Evolutionary conservation across 2,329 filamentous ascomycete genomes (phyloP), one percentile per base, ranked within the genome.

Genomic region (Fusarium humuli): DNA sequence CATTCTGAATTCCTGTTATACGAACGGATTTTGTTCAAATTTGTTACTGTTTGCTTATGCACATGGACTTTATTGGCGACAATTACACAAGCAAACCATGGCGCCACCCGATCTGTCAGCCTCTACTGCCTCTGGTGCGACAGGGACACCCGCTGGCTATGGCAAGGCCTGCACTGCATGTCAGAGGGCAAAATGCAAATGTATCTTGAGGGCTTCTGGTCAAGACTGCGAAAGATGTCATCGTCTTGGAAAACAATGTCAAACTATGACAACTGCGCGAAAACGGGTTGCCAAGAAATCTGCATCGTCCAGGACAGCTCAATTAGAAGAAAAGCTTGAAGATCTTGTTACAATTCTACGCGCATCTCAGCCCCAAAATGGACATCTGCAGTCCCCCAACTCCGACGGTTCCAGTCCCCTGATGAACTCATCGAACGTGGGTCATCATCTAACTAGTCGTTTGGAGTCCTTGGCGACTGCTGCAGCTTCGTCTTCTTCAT

Each of bases 241-340:
- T 70, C 83, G 85, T 1, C 77, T 86, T 7, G 80, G 80, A 3
- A 86, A 86, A 70, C 76, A 81, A 25, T 87, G 85, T 55, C 78
- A 81, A 47, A 82, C 82, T 34, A 83, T 84, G 22, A 73, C 79
- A 22, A 80, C 82, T 5, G 77, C 80, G 44, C 77, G 82, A 37
- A 81, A 80, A 62, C 79, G 81, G 12, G 75, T 78, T 60, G 53
- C 76, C 62, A 78, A 79, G 70, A 75, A 78, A 66, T 71, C 78
- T 55, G 61, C 77, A 37, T 70, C 77, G 12, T 80, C 79, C 29
- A 79, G 81, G 22, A 81, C 82, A 7, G 81, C 83, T 10, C 81
- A 84, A 63, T 78, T 86, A 9, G 84, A 86, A 74, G 83, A 84
- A 70, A 86, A 85, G 76, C 77, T 86, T 10, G 82, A 85, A 47